phyloP scores from a whole-genome alignment of 139 green algal genomes.

The Picochlorum costavermella region DNA sequence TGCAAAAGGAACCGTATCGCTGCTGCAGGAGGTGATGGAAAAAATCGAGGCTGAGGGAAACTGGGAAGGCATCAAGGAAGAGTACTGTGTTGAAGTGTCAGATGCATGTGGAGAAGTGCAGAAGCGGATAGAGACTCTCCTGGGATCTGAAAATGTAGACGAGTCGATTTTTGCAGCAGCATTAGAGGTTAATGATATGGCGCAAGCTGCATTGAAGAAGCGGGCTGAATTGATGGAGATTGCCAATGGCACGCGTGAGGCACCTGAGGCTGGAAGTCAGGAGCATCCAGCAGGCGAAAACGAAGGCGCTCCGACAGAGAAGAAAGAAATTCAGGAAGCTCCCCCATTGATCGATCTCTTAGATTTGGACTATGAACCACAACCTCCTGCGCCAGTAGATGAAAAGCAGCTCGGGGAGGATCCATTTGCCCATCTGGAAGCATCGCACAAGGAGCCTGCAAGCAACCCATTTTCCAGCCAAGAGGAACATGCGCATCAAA shows the following conservation, averaged over 20 bases:
- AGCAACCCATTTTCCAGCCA: no score
- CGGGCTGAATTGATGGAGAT: background rate
- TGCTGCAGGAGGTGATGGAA: conserved; percentile 9
- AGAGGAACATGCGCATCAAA: background rate
- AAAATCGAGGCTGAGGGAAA: conserved; percentile 1
- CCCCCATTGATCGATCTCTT: background rate
- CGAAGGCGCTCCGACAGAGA: no score
- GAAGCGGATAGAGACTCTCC: background rate
- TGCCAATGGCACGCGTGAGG: conserved; percentile 9
- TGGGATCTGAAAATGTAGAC: conserved; percentile 4
- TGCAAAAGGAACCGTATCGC: background rate
- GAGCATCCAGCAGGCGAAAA: no score
- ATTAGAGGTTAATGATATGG: conserved; percentile 19
- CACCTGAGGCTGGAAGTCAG: background rate
- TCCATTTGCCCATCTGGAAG: background rate
- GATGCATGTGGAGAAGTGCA: conserved; percentile 5
- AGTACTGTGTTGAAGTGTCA: background rate
- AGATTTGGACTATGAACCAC: conserved; percentile 1
- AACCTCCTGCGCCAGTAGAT: background rate
- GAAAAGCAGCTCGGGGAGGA: background rate
- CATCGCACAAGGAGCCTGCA: background rate
- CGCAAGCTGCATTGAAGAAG: conserved; percentile 11
- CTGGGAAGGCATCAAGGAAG: background rate
- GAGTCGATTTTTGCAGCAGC: conserved; percentile 7
- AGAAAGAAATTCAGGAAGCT: background rate